Percentiles rank a stretch among this genome's conserved stretches.
Conservation (phyloP, 2,329 filamentous ascomycete genomes). For the Chaetomium olivaceum region DNA sequence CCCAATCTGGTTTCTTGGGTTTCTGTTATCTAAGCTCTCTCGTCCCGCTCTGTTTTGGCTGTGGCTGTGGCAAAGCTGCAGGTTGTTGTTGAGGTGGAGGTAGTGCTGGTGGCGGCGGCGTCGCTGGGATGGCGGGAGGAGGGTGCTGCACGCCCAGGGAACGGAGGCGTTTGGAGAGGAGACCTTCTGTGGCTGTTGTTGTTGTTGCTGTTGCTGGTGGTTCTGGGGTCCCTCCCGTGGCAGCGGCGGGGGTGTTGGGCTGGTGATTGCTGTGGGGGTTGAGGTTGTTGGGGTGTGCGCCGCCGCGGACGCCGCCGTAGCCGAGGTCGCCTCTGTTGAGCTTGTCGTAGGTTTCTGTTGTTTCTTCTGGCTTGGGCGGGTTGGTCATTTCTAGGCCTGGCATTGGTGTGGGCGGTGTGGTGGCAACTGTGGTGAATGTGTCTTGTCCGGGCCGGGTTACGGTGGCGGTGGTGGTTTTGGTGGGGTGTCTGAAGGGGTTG, state of each 20-base stretch:
- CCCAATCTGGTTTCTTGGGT: neutral
- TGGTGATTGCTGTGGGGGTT: conserved; percentile 42
- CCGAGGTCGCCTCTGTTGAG: conserved; percentile 65
- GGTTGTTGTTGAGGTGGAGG: neutral
- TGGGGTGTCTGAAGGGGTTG: neutral
- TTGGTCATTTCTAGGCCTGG: conserved; percentile 28
- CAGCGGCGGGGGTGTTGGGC: conserved; percentile 38
- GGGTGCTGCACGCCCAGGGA: conserved; percentile 25
- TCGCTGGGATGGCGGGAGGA: neutral
- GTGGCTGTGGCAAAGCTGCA: neutral
- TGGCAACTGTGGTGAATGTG: neutral
- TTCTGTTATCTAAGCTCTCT: neutral
- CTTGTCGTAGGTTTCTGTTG: conserved; percentile 58
- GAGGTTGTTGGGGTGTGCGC: conserved; percentile 33
- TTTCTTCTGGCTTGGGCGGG: neutral
- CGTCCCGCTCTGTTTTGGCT: neutral
- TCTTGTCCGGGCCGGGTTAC: neutral
- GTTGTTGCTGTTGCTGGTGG: neutral
- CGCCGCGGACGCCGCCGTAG: conserved; percentile 51
- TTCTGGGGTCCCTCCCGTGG: conserved; percentile 37
- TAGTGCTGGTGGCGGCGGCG: neutral
- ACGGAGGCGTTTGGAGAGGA: conserved; percentile 30
- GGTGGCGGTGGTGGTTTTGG: neutral
- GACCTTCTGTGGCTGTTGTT: conserved; percentile 43
- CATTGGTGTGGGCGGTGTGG: conserved; percentile 17